phyloP scores from a whole-genome alignment of 176 grass and related monocot species.

The Rhynchospora pubera region DNA sequence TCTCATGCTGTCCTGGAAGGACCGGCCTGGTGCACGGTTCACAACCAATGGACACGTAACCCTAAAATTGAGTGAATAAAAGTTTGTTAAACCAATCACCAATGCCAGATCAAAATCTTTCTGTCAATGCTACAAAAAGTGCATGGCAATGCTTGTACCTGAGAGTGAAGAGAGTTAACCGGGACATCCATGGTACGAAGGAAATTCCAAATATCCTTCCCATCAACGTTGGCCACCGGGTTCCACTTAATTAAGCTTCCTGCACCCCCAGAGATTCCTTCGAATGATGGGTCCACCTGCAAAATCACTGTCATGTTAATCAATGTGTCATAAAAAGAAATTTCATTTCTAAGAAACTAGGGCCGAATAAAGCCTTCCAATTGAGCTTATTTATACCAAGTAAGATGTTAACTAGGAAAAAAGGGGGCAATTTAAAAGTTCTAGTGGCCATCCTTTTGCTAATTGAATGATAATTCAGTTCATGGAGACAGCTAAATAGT shows the following conservation, averaged over 20 bases:
- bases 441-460: background rate
- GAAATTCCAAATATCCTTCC: constrained; percentile 92
- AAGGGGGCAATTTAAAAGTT: background rate
- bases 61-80: constrained; percentile 29
- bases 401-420: too few species aligned
- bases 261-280: constrained; percentile 53
- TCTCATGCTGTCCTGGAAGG: constrained; percentile 81
- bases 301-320: background rate
- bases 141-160: constrained; percentile 22
- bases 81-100: background rate
- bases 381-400: too few species aligned
- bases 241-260: constrained; percentile 98
- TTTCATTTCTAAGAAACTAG: background rate
- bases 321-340: too few species aligned
- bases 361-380: background rate
- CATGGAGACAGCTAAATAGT: background rate
- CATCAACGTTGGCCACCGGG: constrained; percentile 72
- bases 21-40: constrained; percentile 96
- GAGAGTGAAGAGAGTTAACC: constrained; percentile 70
- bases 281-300: constrained; percentile 78
- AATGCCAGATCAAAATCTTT: background rate
- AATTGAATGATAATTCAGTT: background rate
- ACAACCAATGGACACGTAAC: constrained; percentile 90
- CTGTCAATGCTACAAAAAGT: background rate
- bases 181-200: constrained; percentile 90